Conservation (phyloP, 331 rosid genomes). For the Spiraea crenata region DNA sequence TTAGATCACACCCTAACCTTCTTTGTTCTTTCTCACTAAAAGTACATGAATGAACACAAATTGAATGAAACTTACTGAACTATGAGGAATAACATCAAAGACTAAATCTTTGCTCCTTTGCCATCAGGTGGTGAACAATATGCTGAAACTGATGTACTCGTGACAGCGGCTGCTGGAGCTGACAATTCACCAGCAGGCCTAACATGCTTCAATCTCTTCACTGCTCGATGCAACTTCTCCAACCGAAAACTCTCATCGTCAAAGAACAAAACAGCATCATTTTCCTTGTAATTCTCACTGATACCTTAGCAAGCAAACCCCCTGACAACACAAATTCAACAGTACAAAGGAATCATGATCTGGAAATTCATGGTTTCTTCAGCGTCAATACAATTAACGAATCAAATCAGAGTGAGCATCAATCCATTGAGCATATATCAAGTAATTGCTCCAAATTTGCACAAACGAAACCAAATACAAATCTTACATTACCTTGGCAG, state of each 20-base stretch:
- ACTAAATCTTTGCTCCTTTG: constrained; percentile 2
- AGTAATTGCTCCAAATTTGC: no score
- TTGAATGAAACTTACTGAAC: neutral
- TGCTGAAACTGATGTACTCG: constrained; percentile 9
- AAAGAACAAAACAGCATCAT: constrained; percentile 16
- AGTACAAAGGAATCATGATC: no score
- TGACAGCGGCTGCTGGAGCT: neutral
- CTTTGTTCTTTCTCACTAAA: neutral
- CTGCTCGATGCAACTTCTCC: constrained; percentile 17
- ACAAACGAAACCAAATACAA: no score
- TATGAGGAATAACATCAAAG: constrained; percentile 6
- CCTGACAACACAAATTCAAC: no score
- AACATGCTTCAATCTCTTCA: constrained; percentile 18
- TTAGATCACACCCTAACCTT: neutral
- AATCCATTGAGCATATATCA: no score
- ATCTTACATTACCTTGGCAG: no score
- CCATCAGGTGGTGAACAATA: neutral
- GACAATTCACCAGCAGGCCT: constrained; percentile 13
- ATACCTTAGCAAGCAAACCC: constrained; percentile 14
- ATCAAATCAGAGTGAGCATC: no score
- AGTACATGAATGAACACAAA: neutral
- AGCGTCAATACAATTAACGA: no score
- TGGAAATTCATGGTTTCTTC: no score
- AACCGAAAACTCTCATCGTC: constrained; percentile 10
- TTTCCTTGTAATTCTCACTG: constrained; percentile 8